Evolutionary conservation across 345 rosid species (phyloP).

Genomic region (Hirschfeldia incana): DNA sequence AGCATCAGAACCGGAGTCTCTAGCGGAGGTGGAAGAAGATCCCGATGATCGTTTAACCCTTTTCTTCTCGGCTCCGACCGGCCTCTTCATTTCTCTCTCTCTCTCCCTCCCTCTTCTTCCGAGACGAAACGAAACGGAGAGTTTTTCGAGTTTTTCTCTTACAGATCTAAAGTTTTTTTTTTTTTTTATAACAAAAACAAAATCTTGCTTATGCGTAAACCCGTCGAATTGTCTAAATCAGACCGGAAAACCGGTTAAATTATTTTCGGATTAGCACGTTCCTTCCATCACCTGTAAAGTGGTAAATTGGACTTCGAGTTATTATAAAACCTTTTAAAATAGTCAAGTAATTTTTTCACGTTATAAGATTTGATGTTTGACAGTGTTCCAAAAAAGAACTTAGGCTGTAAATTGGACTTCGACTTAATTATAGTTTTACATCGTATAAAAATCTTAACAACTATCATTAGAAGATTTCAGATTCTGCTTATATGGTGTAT

Average conservation of each 20-base stretch:
- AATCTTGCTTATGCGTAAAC: slow-evolving; percentile 14
- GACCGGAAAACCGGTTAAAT: slow-evolving; percentile 21
- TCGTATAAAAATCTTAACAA: no score
- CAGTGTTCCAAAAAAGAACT: no score
- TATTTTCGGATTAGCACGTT: no score
- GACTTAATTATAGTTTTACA: neutral
- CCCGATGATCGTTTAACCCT: slow-evolving; percentile 77
- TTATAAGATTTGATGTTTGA: no score
- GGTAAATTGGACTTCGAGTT: no score
- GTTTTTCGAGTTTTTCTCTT: slow-evolving; percentile 17
- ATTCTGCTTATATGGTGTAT: neutral
- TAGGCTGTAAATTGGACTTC: no score
- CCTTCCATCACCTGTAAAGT: no score
- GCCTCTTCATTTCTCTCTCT: slow-evolving; percentile 57
- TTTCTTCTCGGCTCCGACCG: slow-evolving; percentile 92
- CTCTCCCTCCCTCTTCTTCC: slow-evolving; percentile 5
- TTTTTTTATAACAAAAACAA: neutral
- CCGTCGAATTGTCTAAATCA: slow-evolving; percentile 2
- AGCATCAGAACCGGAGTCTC: slow-evolving; percentile 50
- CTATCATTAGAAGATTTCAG: neutral
- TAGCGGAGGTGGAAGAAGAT: slow-evolving; percentile 48
- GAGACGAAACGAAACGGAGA: slow-evolving; percentile 2
- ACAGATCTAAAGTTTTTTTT: slow-evolving; percentile 30
- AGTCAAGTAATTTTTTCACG: no score
- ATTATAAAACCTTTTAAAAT: no score